Base-by-base conservation (phyloP, 768 basidiomycete genomes). In the Coprinopsis marcescibilis region DNA sequence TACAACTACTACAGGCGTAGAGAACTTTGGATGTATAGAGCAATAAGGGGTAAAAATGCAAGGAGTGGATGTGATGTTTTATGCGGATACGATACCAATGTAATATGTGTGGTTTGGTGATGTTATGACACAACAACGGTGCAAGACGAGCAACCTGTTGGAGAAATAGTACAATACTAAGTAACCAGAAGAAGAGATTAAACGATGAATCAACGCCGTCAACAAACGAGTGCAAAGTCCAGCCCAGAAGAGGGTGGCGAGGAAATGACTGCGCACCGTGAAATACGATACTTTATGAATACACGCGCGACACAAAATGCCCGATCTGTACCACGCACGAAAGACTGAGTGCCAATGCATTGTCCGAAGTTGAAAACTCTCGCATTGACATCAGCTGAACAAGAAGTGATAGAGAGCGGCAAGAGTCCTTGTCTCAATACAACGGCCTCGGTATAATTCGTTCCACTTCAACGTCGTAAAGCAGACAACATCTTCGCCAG, bases 401-500 rank as follows among this genome's bases (percentile, higher is more conserved):
- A 49, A 36, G 44, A 33, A 39, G 35, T 30, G 10, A 43, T 30
- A 43, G 29, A n/a, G 32, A 14, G 32, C 19, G 17, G n/a, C 17
- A 42, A 39, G 42, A 54, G 53, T 57, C 52, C 58, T 51, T 56
- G 55, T 43, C 32, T 39, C 41, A 12, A 43, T 30, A 41, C 15
- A 26, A 46, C 23, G 25, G 36, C 33, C 32, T 43, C 8, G 20
- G 17, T 11, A 40, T n/a, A n/a, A n/a, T n/a, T n/a, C 38, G 21
- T 40, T 32, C 29, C n/a, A n/a, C n/a, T 41, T 74, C 61, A 86
- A 58, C 82, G 82, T 58, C 85, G 75, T 65, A 89, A 65, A 43
- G 85, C 85, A 48, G 83, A 89, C 49, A 93, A 70, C 88, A 94
- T 89, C 81, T 93, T 93, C 48, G 90, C 90, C 57, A 94, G 72